A percentile compares a stretch with the other conserved stretches of the same genome.
phyloP scores from a whole-genome alignment of 2,329 filamentous ascomycete species.

The Fusarium tuaranense region DNA sequence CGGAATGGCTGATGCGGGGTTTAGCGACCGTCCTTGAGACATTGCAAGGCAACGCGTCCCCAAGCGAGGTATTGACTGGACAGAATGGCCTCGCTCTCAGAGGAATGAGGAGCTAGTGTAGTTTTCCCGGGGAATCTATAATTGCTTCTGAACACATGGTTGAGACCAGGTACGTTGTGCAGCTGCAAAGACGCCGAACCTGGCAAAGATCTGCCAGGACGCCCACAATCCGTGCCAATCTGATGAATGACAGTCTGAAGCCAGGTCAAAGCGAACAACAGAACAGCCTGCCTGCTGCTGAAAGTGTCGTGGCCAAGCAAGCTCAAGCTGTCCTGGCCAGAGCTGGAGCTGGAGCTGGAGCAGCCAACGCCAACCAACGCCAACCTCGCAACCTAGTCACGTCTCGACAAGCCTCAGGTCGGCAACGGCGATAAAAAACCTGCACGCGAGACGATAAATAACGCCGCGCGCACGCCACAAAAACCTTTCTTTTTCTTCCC shows the following conservation, averaged over 20 bases:
- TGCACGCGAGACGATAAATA: slow-evolving; percentile 19
- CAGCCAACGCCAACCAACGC: background rate
- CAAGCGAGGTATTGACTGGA: slow-evolving; percentile 16
- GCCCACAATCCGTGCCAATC: background rate
- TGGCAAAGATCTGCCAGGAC: slow-evolving; percentile 22
- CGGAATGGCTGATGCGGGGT: slow-evolving; percentile 35
- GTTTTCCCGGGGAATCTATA: slow-evolving; percentile 48
- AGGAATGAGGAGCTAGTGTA: slow-evolving; percentile 39
- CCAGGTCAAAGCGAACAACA: slow-evolving; percentile 23
- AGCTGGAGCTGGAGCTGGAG: background rate
- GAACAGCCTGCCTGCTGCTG: slow-evolving; percentile 2
- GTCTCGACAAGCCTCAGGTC: slow-evolving; percentile 2
- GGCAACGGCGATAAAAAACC: slow-evolving; percentile 25
- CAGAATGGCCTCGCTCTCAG: slow-evolving; percentile 12
- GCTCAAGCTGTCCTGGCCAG: background rate
- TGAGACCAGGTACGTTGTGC: slow-evolving; percentile 23
- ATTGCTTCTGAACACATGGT: slow-evolving; percentile 45
- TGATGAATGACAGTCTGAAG: background rate
- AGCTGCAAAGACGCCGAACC: slow-evolving; percentile 7
- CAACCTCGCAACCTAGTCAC: background rate
- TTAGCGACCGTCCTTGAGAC: slow-evolving; percentile 25
- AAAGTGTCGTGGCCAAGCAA: background rate
- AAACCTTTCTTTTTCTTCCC: slow-evolving; percentile 21
- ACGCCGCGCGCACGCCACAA: slow-evolving; percentile 16
- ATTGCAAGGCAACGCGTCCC: slow-evolving; percentile 15